These are phyloP conservation scores for Schizophyllum commune DNA, from an alignment of 1,284 basidiomycete species.

Conservation along the genomic window DNA sequence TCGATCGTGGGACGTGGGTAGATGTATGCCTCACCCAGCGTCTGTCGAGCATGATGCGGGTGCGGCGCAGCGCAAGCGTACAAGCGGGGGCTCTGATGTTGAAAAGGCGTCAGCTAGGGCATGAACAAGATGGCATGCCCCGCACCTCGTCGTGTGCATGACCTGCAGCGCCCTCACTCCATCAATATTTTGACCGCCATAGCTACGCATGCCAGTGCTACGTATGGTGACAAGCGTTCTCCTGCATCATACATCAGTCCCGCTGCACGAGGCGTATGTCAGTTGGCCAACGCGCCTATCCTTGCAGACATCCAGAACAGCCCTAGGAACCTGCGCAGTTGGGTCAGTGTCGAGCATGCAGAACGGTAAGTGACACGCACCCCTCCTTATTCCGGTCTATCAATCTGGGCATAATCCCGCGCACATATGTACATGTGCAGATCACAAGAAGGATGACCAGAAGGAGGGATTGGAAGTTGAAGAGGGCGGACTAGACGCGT, in stretches of 20 bases:
- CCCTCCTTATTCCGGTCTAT: conserved; percentile 94
- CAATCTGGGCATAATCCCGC: conserved; percentile 82
- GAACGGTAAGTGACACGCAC: conserved; percentile 38
- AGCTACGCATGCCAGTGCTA: conserved; percentile 70
- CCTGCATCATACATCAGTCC: conserved; percentile 32
- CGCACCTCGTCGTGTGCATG: neutral
- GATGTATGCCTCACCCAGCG: no score
- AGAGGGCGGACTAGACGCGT: conserved; percentile 76
- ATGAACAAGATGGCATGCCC: no score
- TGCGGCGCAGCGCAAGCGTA: no score
- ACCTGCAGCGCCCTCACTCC: conserved; percentile 21
- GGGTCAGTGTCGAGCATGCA: neutral
- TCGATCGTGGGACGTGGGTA: no score
- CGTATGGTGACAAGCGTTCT: conserved; percentile 79
- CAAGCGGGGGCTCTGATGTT: no score
- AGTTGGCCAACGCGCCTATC: conserved; percentile 55
- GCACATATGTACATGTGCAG: conserved; percentile 95
- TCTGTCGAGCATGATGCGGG: no score
- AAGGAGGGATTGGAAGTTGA: conserved; percentile 95
- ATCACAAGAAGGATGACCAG: conserved; percentile 90
- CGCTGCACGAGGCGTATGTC: neutral
- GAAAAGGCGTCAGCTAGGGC: no score
- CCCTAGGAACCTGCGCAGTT: conserved; percentile 64
- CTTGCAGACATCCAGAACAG: conserved; percentile 92
- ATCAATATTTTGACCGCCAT: conserved; percentile 65